Evolutionary conservation across 2,329 filamentous ascomycete genomes (phyloP).

Genomic region (Sclerotinia trifoliorum): DNA sequence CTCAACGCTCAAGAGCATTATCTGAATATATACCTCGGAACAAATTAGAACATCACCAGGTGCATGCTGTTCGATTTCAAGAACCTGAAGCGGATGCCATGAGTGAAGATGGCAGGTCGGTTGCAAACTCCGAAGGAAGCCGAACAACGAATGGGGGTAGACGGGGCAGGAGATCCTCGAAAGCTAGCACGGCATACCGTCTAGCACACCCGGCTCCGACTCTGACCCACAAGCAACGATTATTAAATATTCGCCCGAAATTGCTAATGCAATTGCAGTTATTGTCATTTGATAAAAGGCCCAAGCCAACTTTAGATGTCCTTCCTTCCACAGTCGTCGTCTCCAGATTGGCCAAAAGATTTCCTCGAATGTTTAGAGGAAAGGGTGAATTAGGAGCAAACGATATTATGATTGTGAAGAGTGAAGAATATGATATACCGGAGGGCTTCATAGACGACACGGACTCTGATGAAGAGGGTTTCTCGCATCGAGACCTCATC

Average conservation of each 20-base stretch:
- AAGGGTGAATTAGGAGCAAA: slow-evolving; percentile 64
- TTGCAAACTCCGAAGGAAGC: slow-evolving; percentile 38
- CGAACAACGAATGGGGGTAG: slow-evolving; percentile 32
- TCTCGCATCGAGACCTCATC: slow-evolving; percentile 56
- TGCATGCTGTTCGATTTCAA: slow-evolving; percentile 34
- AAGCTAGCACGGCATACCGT: slow-evolving; percentile 62
- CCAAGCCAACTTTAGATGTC: slow-evolving; percentile 69
- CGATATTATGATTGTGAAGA: slow-evolving; percentile 69
- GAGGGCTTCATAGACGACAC: slow-evolving; percentile 52
- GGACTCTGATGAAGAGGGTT: slow-evolving; percentile 51
- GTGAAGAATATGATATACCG: slow-evolving; percentile 59
- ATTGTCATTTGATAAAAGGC: slow-evolving; percentile 58
- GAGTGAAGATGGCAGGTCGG: slow-evolving; percentile 39
- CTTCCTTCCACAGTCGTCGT: slow-evolving; percentile 66
- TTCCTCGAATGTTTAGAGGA: slow-evolving; percentile 62
- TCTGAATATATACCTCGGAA: slow-evolving; percentile 32
- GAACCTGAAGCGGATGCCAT: slow-evolving; percentile 36
- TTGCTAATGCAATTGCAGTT: slow-evolving; percentile 71
- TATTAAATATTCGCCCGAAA: slow-evolving; percentile 63
- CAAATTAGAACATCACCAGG: slow-evolving; percentile 27
- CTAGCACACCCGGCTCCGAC: slow-evolving; percentile 67
- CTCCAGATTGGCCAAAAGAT: slow-evolving; percentile 57
- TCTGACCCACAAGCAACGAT: slow-evolving; percentile 55
- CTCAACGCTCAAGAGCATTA: slow-evolving; percentile 30
- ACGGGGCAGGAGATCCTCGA: slow-evolving; percentile 47